These are phyloP conservation scores for Tetracladium setigerum DNA, from an alignment of 495 filamentous ascomycete genomes.

Conservation along the genomic window DNA sequence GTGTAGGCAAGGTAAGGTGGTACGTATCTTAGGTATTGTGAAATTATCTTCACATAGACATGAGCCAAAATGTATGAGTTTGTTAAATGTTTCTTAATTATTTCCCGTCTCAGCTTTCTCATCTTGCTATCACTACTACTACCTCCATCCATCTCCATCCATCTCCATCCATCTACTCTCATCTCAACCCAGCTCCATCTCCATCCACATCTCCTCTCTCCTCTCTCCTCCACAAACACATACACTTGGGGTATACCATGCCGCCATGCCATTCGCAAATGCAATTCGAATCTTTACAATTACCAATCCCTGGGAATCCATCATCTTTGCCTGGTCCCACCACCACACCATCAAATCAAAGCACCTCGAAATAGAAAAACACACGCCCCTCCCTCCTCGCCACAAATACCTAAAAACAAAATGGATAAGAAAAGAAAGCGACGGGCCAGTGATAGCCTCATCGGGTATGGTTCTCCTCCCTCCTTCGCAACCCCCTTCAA, in stretches of 20 bases:
- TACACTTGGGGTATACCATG: neutral
- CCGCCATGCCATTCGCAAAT: neutral
- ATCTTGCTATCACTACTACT: neutral
- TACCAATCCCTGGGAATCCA: conserved; percentile 3
- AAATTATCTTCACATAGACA: no score
- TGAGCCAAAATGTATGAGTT: no score
- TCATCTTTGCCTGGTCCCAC: neutral
- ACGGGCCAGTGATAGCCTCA: conserved; percentile 1
- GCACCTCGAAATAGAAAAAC: neutral
- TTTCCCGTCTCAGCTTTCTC: no score
- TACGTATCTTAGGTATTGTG: no score
- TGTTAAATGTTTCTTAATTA: no score
- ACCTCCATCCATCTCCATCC: neutral
- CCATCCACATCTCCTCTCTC: neutral
- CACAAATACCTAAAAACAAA: no score
- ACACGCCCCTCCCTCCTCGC: neutral
- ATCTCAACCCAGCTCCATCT: neutral
- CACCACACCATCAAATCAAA: no score
- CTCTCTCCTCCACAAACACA: neutral
- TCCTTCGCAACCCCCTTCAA: neutral
- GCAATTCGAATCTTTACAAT: neutral
- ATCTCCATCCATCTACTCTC: neutral
- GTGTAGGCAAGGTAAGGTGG: no score
- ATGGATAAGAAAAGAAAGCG: no score
- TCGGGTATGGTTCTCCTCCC: neutral